Percentiles rank a stretch among this genome's conserved stretches.
Conservation (phyloP, 257 asterid species). For the Plectranthus barbatus region DNA sequence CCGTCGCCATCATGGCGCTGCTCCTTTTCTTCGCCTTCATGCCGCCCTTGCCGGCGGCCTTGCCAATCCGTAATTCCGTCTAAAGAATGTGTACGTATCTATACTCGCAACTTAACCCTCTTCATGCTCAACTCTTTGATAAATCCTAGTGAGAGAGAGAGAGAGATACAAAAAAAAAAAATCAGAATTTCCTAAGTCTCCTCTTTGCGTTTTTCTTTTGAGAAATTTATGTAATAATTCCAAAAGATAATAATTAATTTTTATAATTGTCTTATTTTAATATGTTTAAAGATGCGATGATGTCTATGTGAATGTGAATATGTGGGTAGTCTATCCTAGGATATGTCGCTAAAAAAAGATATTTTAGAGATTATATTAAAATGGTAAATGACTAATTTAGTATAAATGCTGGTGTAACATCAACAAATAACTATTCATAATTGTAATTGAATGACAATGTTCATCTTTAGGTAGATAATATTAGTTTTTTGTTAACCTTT, state of each 20-base stretch:
- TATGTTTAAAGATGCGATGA: too few species aligned
- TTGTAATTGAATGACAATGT: neutral
- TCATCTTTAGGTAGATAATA: neutral
- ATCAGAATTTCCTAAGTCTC: too few species aligned
- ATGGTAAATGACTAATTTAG: too few species aligned
- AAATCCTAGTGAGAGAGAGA: too few species aligned
- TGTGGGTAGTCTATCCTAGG: neutral
- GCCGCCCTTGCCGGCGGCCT: conserved; percentile 11
- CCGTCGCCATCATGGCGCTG: conserved; percentile 39
- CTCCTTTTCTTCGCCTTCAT: conserved; percentile 36
- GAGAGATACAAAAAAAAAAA: too few species aligned
- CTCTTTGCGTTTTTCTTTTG: too few species aligned
- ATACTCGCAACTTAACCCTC: too few species aligned
- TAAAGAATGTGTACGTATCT: neutral
- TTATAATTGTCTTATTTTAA: too few species aligned
- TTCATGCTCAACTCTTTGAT: neutral
- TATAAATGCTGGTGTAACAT: neutral
- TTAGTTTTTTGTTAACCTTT: neutral
- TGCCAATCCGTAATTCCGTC: neutral
- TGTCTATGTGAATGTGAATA: neutral
- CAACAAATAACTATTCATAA: neutral
- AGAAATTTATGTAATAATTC: too few species aligned
- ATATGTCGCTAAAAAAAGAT: too few species aligned
- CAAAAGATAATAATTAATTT: too few species aligned
- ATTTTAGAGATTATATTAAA: too few species aligned